phyloP scores from a whole-genome alignment of 2,329 filamentous ascomycete species.

The Claviceps digitariae region DNA sequence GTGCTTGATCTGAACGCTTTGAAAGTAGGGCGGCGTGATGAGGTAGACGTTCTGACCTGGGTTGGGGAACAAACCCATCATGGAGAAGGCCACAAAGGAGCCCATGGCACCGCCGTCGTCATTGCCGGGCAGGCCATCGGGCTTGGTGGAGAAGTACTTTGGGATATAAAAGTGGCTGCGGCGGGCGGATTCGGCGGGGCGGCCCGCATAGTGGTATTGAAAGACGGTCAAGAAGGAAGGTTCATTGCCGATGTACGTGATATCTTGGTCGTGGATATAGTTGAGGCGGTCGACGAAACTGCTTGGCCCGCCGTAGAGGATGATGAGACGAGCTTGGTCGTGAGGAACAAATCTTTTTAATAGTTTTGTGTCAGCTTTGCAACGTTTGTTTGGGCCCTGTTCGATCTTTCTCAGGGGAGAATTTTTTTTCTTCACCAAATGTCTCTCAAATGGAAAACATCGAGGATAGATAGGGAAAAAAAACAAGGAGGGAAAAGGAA shows the following conservation, averaged over 20 bases:
- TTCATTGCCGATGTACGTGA: slow-evolving; percentile 54
- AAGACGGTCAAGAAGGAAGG: slow-evolving; percentile 49
- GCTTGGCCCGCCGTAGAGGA: slow-evolving; percentile 44
- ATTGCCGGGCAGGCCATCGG: slow-evolving; percentile 52
- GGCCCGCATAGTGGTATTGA: slow-evolving; percentile 56
- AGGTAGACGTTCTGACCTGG: slow-evolving; percentile 57
- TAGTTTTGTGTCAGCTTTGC: not conserved
- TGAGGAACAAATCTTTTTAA: slow-evolving; percentile 34
- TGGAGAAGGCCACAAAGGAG: slow-evolving; percentile 48
- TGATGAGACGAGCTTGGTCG: slow-evolving; percentile 39
- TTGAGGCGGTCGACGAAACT: slow-evolving; percentile 45
- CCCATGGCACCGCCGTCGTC: slow-evolving; percentile 62
- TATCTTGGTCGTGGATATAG: slow-evolving; percentile 49
- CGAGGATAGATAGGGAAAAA: too few species aligned
- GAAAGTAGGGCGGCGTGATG: slow-evolving; percentile 57
- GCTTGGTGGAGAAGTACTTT: slow-evolving; percentile 43
- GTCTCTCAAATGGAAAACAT: too few species aligned
- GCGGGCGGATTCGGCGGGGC: slow-evolving; percentile 39
- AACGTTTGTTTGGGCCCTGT: too few species aligned
- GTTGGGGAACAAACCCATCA: slow-evolving; percentile 60
- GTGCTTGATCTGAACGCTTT: slow-evolving; percentile 42
- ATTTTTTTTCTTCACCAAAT: too few species aligned
- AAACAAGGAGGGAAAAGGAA: too few species aligned
- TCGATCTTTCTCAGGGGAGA: too few species aligned
- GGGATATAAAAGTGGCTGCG: slow-evolving; percentile 54